Conservation (phyloP, 1,139 yeast genomes). For the Taphrina deformans region DNA sequence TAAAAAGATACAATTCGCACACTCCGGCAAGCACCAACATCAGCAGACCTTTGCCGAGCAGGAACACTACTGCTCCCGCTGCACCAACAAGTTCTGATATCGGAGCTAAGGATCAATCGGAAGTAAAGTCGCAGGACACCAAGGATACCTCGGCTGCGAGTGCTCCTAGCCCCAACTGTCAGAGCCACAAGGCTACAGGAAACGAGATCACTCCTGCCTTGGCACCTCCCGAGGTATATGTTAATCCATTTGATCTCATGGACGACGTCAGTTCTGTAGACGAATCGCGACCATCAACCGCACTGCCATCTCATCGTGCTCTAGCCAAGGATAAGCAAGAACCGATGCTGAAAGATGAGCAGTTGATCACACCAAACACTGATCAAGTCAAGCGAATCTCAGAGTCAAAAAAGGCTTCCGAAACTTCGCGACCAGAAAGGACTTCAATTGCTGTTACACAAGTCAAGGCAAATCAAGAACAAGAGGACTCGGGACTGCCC, state of each 20-base stretch:
- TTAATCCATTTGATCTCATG: constrained; percentile 27
- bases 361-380: neutral
- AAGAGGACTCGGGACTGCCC: neutral
- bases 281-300: constrained; percentile 14
- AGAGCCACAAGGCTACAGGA: neutral
- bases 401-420: neutral
- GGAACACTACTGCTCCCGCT: neutral
- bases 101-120: neutral
- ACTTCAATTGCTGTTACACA: neutral
- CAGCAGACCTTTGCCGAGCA: neutral
- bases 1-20: neutral
- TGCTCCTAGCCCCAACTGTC: too few species aligned
- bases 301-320: neutral
- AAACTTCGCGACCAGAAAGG: neutral
- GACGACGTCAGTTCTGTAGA: constrained; percentile 15
- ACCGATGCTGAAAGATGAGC: neutral
- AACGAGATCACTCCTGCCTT: neutral
- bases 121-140: neutral
- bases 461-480: neutral
- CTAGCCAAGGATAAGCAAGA: neutral
- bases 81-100: neutral
- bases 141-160: neutral
- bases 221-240: constrained; percentile 3
- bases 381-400: neutral
- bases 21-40: neutral